phyloP scores from a whole-genome alignment of 1,284 basidiomycete genomes.

The Quambalaria eucalypti region DNA sequence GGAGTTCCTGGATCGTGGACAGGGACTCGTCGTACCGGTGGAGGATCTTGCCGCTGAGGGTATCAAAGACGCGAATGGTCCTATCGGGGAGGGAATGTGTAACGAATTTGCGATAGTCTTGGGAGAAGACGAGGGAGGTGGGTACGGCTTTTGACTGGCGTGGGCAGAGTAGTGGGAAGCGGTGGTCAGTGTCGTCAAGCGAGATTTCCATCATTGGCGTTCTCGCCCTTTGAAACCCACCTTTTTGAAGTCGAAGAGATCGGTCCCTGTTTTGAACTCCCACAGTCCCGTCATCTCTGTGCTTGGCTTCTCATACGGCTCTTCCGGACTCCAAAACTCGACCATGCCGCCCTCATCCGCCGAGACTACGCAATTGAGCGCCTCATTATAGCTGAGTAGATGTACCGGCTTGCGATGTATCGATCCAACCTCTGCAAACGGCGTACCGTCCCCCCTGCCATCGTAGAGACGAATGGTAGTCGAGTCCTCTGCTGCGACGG shows the following conservation, averaged over 20 bases:
- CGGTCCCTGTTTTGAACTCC: constrained; percentile 81
- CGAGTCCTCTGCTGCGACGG: constrained; percentile 70
- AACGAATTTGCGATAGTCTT: constrained; percentile 75
- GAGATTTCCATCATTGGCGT: too few species aligned
- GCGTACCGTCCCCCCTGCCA: constrained; percentile 70
- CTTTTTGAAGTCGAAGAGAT: constrained; percentile 98
- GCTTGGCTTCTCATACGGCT: constrained; percentile 62
- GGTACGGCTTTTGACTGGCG: constrained; percentile 76
- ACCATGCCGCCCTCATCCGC: constrained; percentile 90
- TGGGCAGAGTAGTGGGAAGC: not conserved
- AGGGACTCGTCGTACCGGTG: constrained; percentile 93
- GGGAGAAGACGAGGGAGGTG: constrained; percentile 81
- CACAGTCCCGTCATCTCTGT: constrained; percentile 57
- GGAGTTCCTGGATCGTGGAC: constrained; percentile 83
- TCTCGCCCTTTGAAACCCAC: constrained; percentile 49
- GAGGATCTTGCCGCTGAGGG: constrained; percentile 77
- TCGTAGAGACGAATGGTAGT: constrained; percentile 82
- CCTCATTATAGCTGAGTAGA: constrained; percentile 79
- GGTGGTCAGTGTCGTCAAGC: not conserved
- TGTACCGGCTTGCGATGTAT: constrained; percentile 82
- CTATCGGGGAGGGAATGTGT: constrained; percentile 86
- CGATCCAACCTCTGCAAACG: constrained; percentile 64
- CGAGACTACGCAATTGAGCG: constrained; percentile 82
- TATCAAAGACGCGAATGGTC: constrained; percentile 85
- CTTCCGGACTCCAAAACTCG: constrained; percentile 91